Evolutionary conservation across 306 rosid species (phyloP).

Genomic region (Ochetophila trinervis): DNA sequence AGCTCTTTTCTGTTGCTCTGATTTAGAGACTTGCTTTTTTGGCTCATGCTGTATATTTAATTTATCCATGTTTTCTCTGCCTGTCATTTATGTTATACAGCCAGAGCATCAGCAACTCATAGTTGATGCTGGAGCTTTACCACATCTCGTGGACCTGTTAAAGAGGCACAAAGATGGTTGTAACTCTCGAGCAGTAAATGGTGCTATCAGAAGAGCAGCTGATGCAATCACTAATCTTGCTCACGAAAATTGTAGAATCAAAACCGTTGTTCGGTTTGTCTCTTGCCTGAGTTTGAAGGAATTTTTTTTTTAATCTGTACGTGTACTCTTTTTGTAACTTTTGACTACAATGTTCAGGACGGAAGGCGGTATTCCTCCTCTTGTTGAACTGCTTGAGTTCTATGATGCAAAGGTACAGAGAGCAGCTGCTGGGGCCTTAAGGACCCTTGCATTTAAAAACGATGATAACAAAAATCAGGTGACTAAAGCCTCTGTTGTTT

Average conservation of each 20-base stretch:
- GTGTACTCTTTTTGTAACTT: not conserved
- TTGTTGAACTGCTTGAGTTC: constrained; percentile 60
- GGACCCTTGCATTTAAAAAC: constrained; percentile 61
- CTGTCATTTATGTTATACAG: constrained; percentile 35
- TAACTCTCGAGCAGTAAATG: constrained; percentile 27
- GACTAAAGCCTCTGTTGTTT: not conserved
- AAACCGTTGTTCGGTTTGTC: constrained; percentile 51
- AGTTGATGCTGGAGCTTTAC: constrained; percentile 61
- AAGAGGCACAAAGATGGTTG: constrained; percentile 25
- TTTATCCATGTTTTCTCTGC: constrained; percentile 5
- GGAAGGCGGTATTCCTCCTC: constrained; percentile 73
- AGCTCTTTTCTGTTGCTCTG: not conserved
- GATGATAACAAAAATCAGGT: constrained; percentile 64
- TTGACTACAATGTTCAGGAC: constrained; percentile 31
- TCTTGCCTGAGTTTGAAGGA: not conserved
- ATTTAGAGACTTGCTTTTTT: not conserved
- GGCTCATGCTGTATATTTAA: too few relatives aligned
- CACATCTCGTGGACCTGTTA: constrained; percentile 46
- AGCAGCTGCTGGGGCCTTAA: constrained; percentile 65
- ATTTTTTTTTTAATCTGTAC: not conserved
- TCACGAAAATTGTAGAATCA: constrained; percentile 53
- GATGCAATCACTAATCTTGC: constrained; percentile 57
- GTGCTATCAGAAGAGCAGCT: constrained; percentile 53
- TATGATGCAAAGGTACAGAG: constrained; percentile 51
- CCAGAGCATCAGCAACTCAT: constrained; percentile 51